Percentiles rank a stretch among this genome's conserved stretches.
Evolutionary conservation across 805 yeast species (phyloP).

Genomic region (Clavispora carvajalis): DNA sequence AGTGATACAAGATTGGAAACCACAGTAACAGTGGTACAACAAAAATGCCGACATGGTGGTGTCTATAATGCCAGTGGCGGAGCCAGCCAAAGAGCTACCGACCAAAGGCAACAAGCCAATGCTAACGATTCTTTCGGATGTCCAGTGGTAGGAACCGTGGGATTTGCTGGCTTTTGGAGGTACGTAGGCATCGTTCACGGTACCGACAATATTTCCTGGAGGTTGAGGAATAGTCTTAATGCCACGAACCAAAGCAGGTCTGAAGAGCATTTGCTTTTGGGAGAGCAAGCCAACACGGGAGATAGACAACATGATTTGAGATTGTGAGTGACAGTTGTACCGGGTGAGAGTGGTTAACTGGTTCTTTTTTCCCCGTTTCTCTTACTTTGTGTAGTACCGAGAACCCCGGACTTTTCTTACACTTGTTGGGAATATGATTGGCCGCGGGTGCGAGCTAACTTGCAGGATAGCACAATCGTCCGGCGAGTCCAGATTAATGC

Average conservation of each 20-base stretch:
- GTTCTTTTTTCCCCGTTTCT: not conserved
- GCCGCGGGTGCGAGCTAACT: constrained; percentile 4
- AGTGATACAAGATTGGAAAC: constrained; percentile 70
- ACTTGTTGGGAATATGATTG: constrained; percentile 14
- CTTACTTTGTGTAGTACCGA: constrained; percentile 2
- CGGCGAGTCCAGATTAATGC: too few relatives aligned
- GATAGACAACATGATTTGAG: constrained; percentile 16
- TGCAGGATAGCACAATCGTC: too few relatives aligned
- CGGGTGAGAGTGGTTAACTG: not conserved
- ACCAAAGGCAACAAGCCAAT: constrained; percentile 60
- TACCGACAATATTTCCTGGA: constrained; percentile 67
- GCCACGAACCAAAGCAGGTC: constrained; percentile 18
- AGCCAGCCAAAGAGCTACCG: constrained; percentile 55
- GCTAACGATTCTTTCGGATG: constrained; percentile 58
- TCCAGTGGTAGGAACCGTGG: constrained; percentile 75
- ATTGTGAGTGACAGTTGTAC: not conserved
- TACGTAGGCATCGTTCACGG: constrained; percentile 67
- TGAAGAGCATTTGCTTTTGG: constrained; percentile 16
- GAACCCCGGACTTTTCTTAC: constrained; percentile 15
- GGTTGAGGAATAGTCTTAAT: constrained; percentile 58
- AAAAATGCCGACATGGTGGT: constrained; percentile 50
- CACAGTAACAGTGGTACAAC: constrained; percentile 62
- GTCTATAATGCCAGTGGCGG: constrained; percentile 50
- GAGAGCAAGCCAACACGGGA: constrained; percentile 27
- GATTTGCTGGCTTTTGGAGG: constrained; percentile 50